Percentiles rank a stretch among this genome's conserved stretches.
These are phyloP conservation scores for Paulownia fortunei DNA, from an alignment of 257 asterid species.

Conservation along the genomic window DNA sequence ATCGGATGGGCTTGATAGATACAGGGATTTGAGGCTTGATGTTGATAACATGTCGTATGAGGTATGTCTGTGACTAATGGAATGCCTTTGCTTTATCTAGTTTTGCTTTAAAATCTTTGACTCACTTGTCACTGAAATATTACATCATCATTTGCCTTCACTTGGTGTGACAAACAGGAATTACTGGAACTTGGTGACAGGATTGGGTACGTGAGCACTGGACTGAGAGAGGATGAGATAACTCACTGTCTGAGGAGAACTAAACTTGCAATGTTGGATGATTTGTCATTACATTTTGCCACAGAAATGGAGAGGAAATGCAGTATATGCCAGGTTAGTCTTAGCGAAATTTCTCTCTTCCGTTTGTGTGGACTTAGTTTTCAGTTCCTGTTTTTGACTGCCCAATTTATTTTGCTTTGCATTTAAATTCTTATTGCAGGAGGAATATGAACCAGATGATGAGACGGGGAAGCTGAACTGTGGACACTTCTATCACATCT, in stretches of 20 bases:
- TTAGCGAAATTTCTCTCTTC: not conserved
- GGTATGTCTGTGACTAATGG: slow-evolving; percentile 44
- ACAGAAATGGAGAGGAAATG: slow-evolving; percentile 63
- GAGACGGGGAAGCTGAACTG: slow-evolving; percentile 78
- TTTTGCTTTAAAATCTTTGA: not conserved
- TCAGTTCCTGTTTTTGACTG: not conserved
- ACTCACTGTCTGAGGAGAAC: slow-evolving; percentile 59
- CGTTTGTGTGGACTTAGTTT: not conserved
- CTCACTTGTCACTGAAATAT: not conserved
- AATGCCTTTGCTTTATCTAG: slow-evolving; percentile 1
- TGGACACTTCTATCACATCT: slow-evolving; percentile 73
- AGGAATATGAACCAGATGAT: slow-evolving; percentile 72
- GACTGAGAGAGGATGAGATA: slow-evolving; percentile 77
- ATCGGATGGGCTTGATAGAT: slow-evolving; percentile 51
- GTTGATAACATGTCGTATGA: slow-evolving; percentile 86
- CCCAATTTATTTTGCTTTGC: not conserved
- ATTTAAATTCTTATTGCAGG: slow-evolving; percentile 46
- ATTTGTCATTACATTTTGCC: slow-evolving; percentile 40
- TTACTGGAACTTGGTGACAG: slow-evolving; percentile 87
- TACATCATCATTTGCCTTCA: not conserved
- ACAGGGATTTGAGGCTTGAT: slow-evolving; percentile 78
- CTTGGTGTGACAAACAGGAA: slow-evolving; percentile 55
- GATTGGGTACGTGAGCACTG: slow-evolving; percentile 85
- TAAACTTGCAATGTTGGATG: slow-evolving; percentile 38
- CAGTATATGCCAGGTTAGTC: slow-evolving; percentile 88